These are phyloP conservation scores for Chenopodium berlandieri DNA, from an alignment of 148 eudicot genomes.

Conservation along the genomic window DNA sequence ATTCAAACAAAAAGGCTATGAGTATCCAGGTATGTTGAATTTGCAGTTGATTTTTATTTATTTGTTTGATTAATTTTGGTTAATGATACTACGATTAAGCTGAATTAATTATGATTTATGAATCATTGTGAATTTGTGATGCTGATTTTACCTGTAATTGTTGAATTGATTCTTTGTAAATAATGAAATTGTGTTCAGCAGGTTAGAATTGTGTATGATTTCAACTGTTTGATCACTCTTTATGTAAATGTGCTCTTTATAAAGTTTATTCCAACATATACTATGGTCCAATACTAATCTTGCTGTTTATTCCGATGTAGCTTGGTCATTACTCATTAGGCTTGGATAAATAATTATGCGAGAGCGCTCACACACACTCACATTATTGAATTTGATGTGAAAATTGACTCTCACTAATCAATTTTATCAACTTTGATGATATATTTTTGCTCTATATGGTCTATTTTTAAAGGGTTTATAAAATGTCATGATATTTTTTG, in stretches of 20 bases:
- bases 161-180: not conserved
- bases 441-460: too few species aligned
- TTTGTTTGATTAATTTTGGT: not conserved
- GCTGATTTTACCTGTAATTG: not conserved
- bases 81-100: too few species aligned
- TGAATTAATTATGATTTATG: too few species aligned
- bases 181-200: not conserved
- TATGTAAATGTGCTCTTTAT: not conserved
- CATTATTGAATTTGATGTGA: too few species aligned
- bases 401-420: too few species aligned
- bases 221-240: not conserved
- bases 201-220: not conserved
- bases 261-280: not conserved
- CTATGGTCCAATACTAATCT: not conserved
- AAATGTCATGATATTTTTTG: too few species aligned
- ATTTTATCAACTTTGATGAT: too few species aligned
- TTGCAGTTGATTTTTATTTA: not conserved
- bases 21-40: conserved; percentile 47
- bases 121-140: not conserved
- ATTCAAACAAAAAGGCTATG: conserved; percentile 79
- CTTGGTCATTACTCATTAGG: not conserved
- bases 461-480: too few species aligned
- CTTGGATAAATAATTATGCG: not conserved
- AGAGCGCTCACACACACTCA: too few species aligned
- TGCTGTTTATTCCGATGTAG: not conserved